Conservation (phyloP, 75 land plant species). For the Isoetes taiwanensis region DNA sequence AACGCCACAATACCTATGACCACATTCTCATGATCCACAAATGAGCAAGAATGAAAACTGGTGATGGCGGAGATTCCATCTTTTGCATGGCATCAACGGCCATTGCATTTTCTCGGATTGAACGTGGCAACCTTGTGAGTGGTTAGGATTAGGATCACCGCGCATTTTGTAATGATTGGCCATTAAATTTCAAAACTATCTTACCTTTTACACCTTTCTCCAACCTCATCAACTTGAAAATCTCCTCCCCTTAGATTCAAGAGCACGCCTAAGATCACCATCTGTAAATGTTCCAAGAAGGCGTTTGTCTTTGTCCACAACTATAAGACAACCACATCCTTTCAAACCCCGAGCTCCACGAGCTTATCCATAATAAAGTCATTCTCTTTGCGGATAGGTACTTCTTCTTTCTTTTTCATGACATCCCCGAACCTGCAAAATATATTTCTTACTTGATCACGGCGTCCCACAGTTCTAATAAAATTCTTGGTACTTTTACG, state of each 20-base stretch:
- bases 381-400: conserved; percentile 71
- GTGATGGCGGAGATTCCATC: conserved; percentile 88
- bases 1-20: conserved; percentile 86
- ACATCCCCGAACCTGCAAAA: conserved; percentile 80
- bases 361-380: conserved; percentile 95
- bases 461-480: no score
- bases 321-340: conserved; percentile 95
- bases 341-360: conserved; percentile 76
- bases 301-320: conserved; percentile 51
- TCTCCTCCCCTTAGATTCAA: conserved; percentile 72
- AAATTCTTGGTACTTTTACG: no score
- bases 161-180: no score
- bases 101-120: conserved; percentile 73
- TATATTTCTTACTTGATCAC: no score
- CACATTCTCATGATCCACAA: conserved; percentile 38
- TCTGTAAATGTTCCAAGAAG: conserved; percentile 94
- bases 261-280: conserved; percentile 90
- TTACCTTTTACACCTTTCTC: conserved; percentile 91
- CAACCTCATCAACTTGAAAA: conserved; percentile 82
- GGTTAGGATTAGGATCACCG: no score
- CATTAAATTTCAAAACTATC: no score
- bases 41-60: conserved; percentile 90
- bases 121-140: conserved; percentile 66
- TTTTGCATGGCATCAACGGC: conserved; percentile 96
- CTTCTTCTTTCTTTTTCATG: conserved; percentile 73